Percentiles rank a stretch among this genome's conserved stretches.
Conservation (phyloP, 257 asterid genomes). For the Fraxinus anomala region DNA sequence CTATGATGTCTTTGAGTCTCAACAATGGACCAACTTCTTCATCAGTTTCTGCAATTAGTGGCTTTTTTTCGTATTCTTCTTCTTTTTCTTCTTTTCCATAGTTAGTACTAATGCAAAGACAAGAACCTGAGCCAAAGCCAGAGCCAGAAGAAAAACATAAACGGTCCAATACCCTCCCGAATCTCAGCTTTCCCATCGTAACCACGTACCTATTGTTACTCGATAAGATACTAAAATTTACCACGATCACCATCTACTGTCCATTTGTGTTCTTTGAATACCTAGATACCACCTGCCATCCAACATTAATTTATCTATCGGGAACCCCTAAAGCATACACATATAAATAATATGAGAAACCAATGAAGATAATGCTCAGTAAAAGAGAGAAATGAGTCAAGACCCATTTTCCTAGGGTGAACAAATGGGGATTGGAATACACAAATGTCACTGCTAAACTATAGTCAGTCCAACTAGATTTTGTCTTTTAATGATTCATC, state of each 20-base stretch:
- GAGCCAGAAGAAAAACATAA: constrained; percentile 30
- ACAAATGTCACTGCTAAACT: constrained; percentile 11
- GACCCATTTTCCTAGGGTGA: constrained; percentile 25
- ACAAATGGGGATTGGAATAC: constrained; percentile 7
- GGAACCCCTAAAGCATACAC: constrained; percentile 20
- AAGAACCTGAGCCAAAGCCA: constrained; percentile 31
- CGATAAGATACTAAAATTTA: background rate
- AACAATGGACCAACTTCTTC: constrained; percentile 21
- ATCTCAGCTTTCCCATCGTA: constrained; percentile 44
- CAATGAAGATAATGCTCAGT: constrained; percentile 14
- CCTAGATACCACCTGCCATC: background rate
- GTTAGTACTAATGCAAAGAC: constrained; percentile 34
- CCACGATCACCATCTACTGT: background rate
- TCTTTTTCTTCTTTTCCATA: constrained; percentile 14
- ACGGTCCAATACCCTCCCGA: constrained; percentile 43
- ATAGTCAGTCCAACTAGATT: constrained; percentile 22
- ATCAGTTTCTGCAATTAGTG: constrained; percentile 29
- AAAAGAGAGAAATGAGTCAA: constrained; percentile 21
- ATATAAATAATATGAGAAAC: constrained; percentile 8
- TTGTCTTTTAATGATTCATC: constrained; percentile 23
- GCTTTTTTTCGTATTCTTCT: constrained; percentile 33
- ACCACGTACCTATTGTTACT: background rate
- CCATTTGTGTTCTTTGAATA: background rate
- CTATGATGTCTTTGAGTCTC: constrained; percentile 42
- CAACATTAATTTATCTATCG: background rate